Conservation (phyloP, 2,329 filamentous ascomycete species). For the Gnomoniopsis sp. region DNA sequence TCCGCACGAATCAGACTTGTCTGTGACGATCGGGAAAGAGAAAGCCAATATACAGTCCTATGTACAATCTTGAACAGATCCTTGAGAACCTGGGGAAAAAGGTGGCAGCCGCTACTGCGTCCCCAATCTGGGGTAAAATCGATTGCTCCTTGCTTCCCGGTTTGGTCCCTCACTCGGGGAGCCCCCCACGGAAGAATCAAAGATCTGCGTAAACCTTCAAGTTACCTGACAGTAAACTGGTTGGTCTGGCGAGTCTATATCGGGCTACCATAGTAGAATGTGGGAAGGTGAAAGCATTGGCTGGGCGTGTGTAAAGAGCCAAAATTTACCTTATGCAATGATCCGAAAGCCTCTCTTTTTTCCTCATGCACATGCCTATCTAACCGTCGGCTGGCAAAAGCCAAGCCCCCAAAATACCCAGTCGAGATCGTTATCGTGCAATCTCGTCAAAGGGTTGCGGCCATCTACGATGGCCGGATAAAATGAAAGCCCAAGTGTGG, state of each 20-base stretch:
- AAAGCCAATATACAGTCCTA: not conserved
- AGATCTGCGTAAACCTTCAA: conserved; percentile 10
- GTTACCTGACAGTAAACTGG: not conserved
- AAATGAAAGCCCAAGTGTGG: not conserved
- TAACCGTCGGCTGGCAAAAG: not conserved
- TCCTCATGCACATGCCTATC: not conserved
- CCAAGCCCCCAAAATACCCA: not conserved
- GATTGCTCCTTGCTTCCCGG: conserved; percentile 9
- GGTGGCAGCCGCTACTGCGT: not conserved
- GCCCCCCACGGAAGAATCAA: conserved; percentile 1
- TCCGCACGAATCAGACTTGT: not conserved
- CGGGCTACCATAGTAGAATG: conserved; percentile 1
- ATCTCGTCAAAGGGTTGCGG: conserved; percentile 1
- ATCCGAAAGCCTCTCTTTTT: not conserved
- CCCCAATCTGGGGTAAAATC: conserved; percentile 18
- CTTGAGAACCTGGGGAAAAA: not conserved
- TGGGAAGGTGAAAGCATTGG: not conserved
- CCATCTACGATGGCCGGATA: not conserved
- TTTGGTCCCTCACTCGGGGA: conserved; percentile 4
- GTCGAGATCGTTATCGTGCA: conserved; percentile 2
- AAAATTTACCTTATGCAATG: not conserved
- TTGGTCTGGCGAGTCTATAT: conserved; percentile 14
- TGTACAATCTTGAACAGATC: not conserved
- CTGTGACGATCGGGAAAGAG: not conserved
- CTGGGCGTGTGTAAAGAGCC: not conserved